phyloP scores from a whole-genome alignment of 2,329 filamentous ascomycete genomes.

The Mycosphaerella sp. region DNA sequence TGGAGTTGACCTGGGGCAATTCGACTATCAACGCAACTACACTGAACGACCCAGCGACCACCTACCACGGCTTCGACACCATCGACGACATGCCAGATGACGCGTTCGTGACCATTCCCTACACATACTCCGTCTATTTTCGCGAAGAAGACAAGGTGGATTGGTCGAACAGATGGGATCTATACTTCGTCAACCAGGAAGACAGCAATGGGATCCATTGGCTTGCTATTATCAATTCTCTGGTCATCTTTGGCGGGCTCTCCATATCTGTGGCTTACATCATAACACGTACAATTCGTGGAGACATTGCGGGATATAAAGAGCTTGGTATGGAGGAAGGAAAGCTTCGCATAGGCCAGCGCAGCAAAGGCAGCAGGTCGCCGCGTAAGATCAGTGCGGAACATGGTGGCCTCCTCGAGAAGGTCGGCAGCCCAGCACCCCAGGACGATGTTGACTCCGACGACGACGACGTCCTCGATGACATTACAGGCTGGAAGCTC shows the following conservation, averaged over 20 bases:
- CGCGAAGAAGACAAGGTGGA: slow-evolving; percentile 73
- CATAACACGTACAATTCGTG: slow-evolving; percentile 67
- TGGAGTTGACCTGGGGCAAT: slow-evolving; percentile 63
- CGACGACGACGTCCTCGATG: slow-evolving; percentile 69
- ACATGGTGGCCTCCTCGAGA: slow-evolving; percentile 38
- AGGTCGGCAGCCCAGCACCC: slow-evolving; percentile 44
- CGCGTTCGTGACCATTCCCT: slow-evolving; percentile 66
- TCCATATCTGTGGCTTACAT: slow-evolving; percentile 77
- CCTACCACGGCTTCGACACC: slow-evolving; percentile 48
- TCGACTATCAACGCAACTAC: slow-evolving; percentile 54
- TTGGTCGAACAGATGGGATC: slow-evolving; percentile 79
- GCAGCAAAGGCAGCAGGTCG: slow-evolving; percentile 44
- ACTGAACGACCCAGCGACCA: slow-evolving; percentile 44
- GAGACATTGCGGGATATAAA: slow-evolving; percentile 70
- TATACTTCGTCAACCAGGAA: slow-evolving; percentile 84
- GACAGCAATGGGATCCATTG: slow-evolving; percentile 78
- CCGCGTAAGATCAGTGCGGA: slow-evolving; percentile 43
- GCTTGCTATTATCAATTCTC: slow-evolving; percentile 80
- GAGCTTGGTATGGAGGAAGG: slow-evolving; percentile 62
- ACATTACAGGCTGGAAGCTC: slow-evolving; percentile 81
- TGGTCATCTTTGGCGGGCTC: slow-evolving; percentile 74
- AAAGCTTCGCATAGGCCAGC: slow-evolving; percentile 49
- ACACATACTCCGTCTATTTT: slow-evolving; percentile 87
- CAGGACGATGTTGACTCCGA: slow-evolving; percentile 49
- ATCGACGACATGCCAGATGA: slow-evolving; percentile 54